A percentile compares a stretch with the other conserved stretches of the same genome.
Conservation (phyloP, 2,329 filamentous ascomycete genomes). For the Pseudogymnoascus sp. region DNA sequence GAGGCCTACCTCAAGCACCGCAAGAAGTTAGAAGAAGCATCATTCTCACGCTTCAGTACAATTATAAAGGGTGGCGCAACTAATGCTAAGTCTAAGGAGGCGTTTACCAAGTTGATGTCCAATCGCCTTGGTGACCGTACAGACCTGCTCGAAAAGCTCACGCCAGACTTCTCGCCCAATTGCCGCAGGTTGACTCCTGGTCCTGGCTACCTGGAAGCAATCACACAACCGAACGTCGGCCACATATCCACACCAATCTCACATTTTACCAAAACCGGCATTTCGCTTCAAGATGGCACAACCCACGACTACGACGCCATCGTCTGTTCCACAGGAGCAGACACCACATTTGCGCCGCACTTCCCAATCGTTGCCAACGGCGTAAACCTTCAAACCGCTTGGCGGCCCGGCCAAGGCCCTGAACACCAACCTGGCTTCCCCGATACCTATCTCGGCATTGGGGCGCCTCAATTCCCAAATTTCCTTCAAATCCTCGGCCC, state of each 20-base stretch:
- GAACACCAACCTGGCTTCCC: conserved; percentile 23
- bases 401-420: conserved; percentile 42
- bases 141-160: conserved; percentile 46
- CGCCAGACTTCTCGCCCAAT: conserved; percentile 41
- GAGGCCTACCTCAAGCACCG: conserved; percentile 51
- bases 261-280: conserved; percentile 28
- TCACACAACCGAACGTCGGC: conserved; percentile 36
- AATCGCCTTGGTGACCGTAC: conserved; percentile 46
- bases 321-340: conserved; percentile 26
- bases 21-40: conserved; percentile 50
- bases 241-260: conserved; percentile 33
- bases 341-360: conserved; percentile 9
- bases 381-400: conserved; percentile 29
- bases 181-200: conserved; percentile 41
- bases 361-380: conserved; percentile 11
- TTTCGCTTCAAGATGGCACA: conserved; percentile 23
- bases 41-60: conserved; percentile 43
- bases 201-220: conserved; percentile 40
- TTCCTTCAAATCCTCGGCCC: conserved; percentile 10
- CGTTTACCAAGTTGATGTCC: conserved; percentile 47
- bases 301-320: conserved; percentile 21
- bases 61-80: conserved; percentile 47
- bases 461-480: conserved; percentile 11
- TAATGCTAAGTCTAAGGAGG: conserved; percentile 41
- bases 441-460: conserved; percentile 12